Base-by-base conservation (phyloP, 768 basidiomycete genomes). In the Phlebiopsis gigantea region DNA sequence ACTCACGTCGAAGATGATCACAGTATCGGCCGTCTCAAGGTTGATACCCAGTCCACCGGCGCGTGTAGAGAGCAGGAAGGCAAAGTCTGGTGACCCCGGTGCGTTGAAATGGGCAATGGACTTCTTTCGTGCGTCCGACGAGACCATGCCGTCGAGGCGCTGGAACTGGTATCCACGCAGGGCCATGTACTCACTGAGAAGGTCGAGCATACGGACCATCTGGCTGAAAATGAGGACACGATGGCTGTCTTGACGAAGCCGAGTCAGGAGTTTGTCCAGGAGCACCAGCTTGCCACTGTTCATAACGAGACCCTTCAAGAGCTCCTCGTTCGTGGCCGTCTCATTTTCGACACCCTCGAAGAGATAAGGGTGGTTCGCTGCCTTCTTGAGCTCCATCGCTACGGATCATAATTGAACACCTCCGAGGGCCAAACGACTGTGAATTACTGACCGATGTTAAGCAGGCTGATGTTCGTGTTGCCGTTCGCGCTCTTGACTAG, bases 331-430 rank as follows among this genome's bases (percentile, higher is more conserved):
- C 57, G 76, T 84, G 45, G 79, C 77, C 2, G 79, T 76, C 51
- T 70, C 71, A 17, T 17, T 39, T 72, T 98, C 97, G 21, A 93
- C 97, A 25, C 97, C 97, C 52, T 99, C 97, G 65, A 98, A 98
- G 1, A 99, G 82, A 70, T 88, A 99, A 1, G 97, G 97, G 66
- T 99, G 97, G 67, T 98, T 98, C 25, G 93, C 93, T 1, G 95
- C 94, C 72, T 99, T 98, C 79, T 98, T 98, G 49, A 98, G 78
- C 70, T 98, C 97, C 95, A 99, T 97, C 0, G 96, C 96, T 89
- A 55, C 34, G 28, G 52, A 44, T 48, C 29, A 52, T 3, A 21
- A 52, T 15, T 45, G 25, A 48, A 25, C 53, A 48, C 17, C 25
- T 14, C 34, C 22, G 30, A 53, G 21, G n/a, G 28, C 30, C 26